Evolutionary conservation across 441 rosid genomes (phyloP).

Genomic region (Bruguiera hainesii): DNA sequence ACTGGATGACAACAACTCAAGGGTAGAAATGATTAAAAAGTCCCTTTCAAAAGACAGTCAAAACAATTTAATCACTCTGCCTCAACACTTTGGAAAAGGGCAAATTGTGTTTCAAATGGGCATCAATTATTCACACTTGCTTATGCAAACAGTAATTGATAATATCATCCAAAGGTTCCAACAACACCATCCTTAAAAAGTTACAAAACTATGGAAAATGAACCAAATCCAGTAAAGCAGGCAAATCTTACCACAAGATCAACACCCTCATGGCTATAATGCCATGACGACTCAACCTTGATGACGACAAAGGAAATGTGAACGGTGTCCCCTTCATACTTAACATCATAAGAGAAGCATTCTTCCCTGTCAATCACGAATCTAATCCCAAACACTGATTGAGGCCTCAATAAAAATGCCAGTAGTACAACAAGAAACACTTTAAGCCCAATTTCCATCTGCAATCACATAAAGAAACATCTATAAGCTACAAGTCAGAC

Average conservation of each 20-base stretch:
- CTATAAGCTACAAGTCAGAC: not conserved
- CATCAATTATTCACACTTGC: too few relatives aligned
- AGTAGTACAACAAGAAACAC: conserved; percentile 27
- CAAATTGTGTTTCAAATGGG: too few relatives aligned
- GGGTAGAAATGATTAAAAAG: too few relatives aligned
- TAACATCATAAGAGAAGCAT: conserved; percentile 63
- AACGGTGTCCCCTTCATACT: conserved; percentile 61
- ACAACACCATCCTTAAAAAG: too few relatives aligned
- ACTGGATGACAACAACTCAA: too few relatives aligned
- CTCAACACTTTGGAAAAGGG: too few relatives aligned
- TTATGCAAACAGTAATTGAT: too few relatives aligned
- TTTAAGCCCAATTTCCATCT: conserved; percentile 44
- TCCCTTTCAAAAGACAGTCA: too few relatives aligned
- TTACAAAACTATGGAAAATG: not conserved
- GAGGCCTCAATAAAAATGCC: conserved; percentile 31
- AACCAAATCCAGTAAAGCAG: not conserved
- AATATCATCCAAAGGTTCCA: too few relatives aligned
- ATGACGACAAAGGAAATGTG: conserved; percentile 64
- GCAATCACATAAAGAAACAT: conserved; percentile 7
- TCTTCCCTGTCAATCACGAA: conserved; percentile 71
- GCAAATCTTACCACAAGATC: conserved; percentile 57
- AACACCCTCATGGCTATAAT: conserved; percentile 48
- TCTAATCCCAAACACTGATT: conserved; percentile 48
- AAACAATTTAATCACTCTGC: too few relatives aligned
- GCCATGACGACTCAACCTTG: conserved; percentile 61